Percentiles rank a stretch among this genome's conserved stretches.
Evolutionary conservation across 1,284 basidiomycete genomes (phyloP).

Genomic region (Puccinia coronata): DNA sequence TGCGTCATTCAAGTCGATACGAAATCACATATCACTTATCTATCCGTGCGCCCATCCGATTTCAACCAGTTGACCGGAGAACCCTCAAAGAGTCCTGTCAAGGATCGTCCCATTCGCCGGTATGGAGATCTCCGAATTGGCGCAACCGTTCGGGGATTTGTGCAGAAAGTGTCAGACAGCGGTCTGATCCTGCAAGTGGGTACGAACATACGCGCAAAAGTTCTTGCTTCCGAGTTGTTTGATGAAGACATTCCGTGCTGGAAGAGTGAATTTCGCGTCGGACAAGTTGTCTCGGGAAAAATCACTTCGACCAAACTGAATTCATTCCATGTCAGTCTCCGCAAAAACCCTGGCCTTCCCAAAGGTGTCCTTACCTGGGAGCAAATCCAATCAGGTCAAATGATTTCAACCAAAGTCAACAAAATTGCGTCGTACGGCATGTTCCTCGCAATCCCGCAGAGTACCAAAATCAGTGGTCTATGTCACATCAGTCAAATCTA

Average conservation of each 20-base stretch:
- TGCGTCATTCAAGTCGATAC: constrained; percentile 37
- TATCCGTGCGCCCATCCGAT: constrained; percentile 30
- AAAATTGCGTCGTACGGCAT: constrained; percentile 81
- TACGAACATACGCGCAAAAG: constrained; percentile 26
- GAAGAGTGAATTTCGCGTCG: constrained; percentile 28
- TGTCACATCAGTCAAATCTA: constrained; percentile 87
- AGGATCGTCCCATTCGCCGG: constrained; percentile 36
- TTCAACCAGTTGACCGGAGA: neutral
- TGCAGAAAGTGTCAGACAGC: constrained; percentile 11
- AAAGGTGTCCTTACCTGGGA: constrained; percentile 64
- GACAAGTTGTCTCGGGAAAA: constrained; percentile 43
- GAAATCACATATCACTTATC: constrained; percentile 2
- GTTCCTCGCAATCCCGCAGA: constrained; percentile 82
- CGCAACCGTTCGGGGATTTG: constrained; percentile 41
- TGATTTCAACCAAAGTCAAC: constrained; percentile 58
- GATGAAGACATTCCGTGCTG: constrained; percentile 37
- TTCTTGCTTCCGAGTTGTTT: constrained; percentile 17
- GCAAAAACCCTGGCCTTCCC: constrained; percentile 19
- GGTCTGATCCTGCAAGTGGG: constrained; percentile 37
- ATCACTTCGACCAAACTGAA: neutral
- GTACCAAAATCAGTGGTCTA: constrained; percentile 80
- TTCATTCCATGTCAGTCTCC: constrained; percentile 10
- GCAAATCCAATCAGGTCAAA: constrained; percentile 58
- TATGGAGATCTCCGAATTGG: neutral
- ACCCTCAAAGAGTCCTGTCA: neutral